Evolutionary conservation across 352 stramenopile genomes (phyloP), one percentile per base, ranked within the genome.

Genomic region (Globisporangium nodosum): DNA sequence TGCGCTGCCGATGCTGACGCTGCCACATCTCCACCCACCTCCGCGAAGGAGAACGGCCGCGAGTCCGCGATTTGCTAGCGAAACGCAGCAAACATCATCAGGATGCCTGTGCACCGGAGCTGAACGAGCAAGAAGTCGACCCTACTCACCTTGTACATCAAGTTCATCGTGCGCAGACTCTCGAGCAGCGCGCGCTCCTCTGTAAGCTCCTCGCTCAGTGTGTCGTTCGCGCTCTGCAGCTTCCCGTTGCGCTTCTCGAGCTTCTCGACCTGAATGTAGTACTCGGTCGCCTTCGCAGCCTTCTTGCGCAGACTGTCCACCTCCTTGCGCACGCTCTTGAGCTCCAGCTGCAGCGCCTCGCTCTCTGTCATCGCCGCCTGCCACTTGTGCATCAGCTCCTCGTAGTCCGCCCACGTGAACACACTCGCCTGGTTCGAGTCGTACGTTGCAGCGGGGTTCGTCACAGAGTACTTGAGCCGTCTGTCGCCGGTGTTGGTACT

Each of bases 171-270:
- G 12, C 73, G 74, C 3, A 88, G 61, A 62, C 83, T 92, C 42
- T 89, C 78, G 43, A 85, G 70, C 15, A 92, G 58, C 21, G 72
- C 74, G 31, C 76, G 75, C 33, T 85, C 75, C 54, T 92, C 83
- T 31, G 68, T 80, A 9, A 81, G 69, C 58, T 92, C 83, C 64
- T 87, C 74, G 35, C 68, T 60, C 7, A 92, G 65, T 37, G 71
- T 60, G 20, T 88, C 74, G 52, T 87, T 88, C 0, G 64, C 58
- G 16, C 66, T 65, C 58, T 85, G 77, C 30, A 90, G 51, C 54
- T 85, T 82, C 57, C 67, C 53, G 39, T 74, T 69, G 18, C 75
- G 73, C 54, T 80, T 87, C 59, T 92, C 83, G 20, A 90, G 62
- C 3, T 68, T 68, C 59, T 90, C 69, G 27, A 83, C 75, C 15